Percentiles rank a stretch among this genome's conserved stretches.
Evolutionary conservation across 495 filamentous ascomycete genomes (phyloP).

Genomic region (Trichoderma gamsii): DNA sequence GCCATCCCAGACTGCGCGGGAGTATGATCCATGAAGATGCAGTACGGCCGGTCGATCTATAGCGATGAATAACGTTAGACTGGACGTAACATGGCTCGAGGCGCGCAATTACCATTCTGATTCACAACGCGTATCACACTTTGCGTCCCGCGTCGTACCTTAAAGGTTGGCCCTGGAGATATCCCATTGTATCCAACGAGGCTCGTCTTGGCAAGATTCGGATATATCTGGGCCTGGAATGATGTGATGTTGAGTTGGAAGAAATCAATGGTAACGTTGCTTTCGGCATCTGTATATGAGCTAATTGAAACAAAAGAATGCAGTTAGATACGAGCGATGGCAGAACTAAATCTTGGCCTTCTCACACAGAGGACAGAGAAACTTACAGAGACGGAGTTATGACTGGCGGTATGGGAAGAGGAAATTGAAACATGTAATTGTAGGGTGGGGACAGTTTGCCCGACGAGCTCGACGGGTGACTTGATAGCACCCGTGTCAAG

Average conservation of each 20-base stretch:
- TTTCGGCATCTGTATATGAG: not conserved
- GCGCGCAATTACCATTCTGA: constrained; percentile 14
- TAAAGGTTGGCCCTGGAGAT: constrained; percentile 39
- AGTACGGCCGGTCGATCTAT: constrained; percentile 23
- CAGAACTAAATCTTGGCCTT: not conserved
- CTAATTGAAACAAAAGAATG: not conserved
- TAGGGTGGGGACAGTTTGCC: constrained; percentile 21
- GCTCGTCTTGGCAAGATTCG: constrained; percentile 30
- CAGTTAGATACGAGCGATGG: too few species aligned
- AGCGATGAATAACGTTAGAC: not conserved
- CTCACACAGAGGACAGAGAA: not conserved
- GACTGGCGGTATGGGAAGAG: constrained; percentile 45
- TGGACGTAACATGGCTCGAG: not conserved
- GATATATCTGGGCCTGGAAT: constrained; percentile 35
- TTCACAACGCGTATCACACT: constrained; percentile 41
- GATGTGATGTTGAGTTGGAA: constrained; percentile 35
- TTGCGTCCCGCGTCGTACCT: constrained; percentile 30
- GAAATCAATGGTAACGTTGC: constrained; percentile 27
- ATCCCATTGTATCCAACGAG: constrained; percentile 42
- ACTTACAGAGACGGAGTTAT: constrained; percentile 36
- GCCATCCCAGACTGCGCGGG: constrained; percentile 41
- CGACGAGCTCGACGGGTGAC: not conserved
- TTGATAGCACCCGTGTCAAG: not conserved
- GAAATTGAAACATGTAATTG: constrained; percentile 40
- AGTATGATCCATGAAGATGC: constrained; percentile 44